A percentile compares a stretch with the other conserved stretches of the same genome.
These are phyloP conservation scores for Priceomyces carsonii DNA, from an alignment of 805 yeast species.

Conservation along the genomic window DNA sequence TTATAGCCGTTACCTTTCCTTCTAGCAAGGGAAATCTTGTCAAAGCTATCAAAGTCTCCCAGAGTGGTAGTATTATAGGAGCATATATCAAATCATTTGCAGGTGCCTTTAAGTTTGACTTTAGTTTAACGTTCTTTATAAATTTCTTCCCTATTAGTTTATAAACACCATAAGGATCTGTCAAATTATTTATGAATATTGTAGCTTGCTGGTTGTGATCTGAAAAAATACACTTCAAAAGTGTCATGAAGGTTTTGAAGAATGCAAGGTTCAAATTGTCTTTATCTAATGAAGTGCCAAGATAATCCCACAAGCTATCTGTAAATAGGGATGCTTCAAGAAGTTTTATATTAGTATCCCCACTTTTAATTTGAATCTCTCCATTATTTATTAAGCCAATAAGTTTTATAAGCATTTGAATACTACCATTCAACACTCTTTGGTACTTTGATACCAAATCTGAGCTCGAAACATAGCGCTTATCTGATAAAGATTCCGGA, in stretches of 20 bases:
- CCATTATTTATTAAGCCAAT: constrained; percentile 20
- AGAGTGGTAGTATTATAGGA: constrained; percentile 45
- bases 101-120: constrained; percentile 19
- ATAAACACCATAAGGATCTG: constrained; percentile 25
- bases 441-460: constrained; percentile 67
- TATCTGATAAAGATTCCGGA: constrained; percentile 69
- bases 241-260: constrained; percentile 27
- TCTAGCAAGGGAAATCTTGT: constrained; percentile 22
- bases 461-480: constrained; percentile 63
- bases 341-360: constrained; percentile 7
- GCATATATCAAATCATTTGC: constrained; percentile 46
- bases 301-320: constrained; percentile 36
- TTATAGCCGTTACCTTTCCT: constrained; percentile 22
- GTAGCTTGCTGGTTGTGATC: constrained; percentile 13
- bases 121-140: constrained; percentile 43
- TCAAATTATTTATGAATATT: constrained; percentile 13
- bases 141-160: constrained; percentile 47
- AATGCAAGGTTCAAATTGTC: constrained; percentile 31
- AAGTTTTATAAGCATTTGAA: constrained; percentile 47
- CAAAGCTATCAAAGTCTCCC: constrained; percentile 47
- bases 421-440: constrained; percentile 52
- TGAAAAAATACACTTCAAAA: constrained; percentile 21
- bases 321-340: constrained; percentile 22
- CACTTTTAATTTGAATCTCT: constrained; percentile 11
- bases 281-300: constrained; percentile 21